A percentile compares a stretch with the other conserved stretches of the same genome.
phyloP scores from a whole-genome alignment of 1,284 basidiomycete species.

The Ustilago shanxiensis region DNA sequence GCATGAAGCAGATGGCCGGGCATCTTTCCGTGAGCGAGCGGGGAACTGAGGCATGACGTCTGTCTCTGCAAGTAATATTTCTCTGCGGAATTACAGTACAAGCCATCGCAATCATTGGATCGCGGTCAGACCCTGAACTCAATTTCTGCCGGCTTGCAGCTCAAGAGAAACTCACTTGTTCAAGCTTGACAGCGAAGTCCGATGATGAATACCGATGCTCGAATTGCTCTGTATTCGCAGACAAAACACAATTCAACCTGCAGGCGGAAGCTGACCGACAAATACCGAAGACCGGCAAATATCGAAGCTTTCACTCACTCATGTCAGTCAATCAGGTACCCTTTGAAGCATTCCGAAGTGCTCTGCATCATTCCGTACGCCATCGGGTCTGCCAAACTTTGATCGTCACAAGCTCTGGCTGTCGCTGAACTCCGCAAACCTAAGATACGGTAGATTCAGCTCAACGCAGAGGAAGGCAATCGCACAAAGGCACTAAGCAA shows the following conservation, averaged over 20 bases:
- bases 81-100: constrained; percentile 9
- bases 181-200: constrained; percentile 14
- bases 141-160: background rate
- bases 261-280: constrained; percentile 12
- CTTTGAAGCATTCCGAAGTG: background rate
- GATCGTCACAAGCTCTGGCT: no score
- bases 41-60: constrained; percentile 1
- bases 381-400: background rate
- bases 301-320: constrained; percentile 2
- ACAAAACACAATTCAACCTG: background rate
- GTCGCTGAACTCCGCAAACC: no score
- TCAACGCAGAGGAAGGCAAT: background rate
- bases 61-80: background rate
- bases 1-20: constrained; percentile 9
- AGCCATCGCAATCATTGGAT: no score
- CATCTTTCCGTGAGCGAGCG: constrained; percentile 3
- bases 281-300: constrained; percentile 44
- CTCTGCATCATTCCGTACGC: background rate
- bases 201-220: constrained; percentile 19
- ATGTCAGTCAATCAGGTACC: background rate
- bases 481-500: no score
- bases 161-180: no score
- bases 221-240: background rate
- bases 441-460: no score
- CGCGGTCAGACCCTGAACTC: constrained; percentile 12